phyloP scores from a whole-genome alignment of 805 yeast species.

The Candida odintsovae region DNA sequence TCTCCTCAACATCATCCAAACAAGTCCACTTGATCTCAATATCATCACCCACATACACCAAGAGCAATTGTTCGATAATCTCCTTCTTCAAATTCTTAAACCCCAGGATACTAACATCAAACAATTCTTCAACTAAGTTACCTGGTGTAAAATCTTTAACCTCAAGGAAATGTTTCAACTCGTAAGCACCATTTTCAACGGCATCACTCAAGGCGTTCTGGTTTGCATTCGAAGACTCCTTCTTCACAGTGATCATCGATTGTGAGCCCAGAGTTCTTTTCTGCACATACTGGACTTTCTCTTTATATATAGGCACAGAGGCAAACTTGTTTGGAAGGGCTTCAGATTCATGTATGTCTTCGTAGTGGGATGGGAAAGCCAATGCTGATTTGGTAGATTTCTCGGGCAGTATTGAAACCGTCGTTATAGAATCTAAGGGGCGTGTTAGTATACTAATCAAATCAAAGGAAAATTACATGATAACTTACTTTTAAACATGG shows the following conservation, averaged over 20 bases:
- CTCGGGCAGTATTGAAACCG: background rate
- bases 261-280: slow-evolving; percentile 3
- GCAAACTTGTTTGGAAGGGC: slow-evolving; percentile 15
- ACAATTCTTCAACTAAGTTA: slow-evolving; percentile 31
- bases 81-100: slow-evolving; percentile 28
- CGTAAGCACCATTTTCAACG: background rate
- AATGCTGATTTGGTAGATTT: background rate
- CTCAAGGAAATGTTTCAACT: slow-evolving; percentile 10
- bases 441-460: background rate
- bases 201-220: background rate
- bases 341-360: slow-evolving; percentile 1
- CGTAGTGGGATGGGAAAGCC: background rate
- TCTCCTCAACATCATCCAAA: slow-evolving; percentile 30
- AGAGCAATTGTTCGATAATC: slow-evolving; percentile 30
- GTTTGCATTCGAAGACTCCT: background rate
- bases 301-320: slow-evolving; percentile 15
- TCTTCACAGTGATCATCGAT: background rate
- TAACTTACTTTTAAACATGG: background rate
- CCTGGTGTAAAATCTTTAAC: slow-evolving; percentile 28
- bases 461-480: background rate
- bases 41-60: slow-evolving; percentile 10
- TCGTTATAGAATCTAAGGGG: background rate
- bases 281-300: slow-evolving; percentile 4
- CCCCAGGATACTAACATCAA: slow-evolving; percentile 28
- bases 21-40: slow-evolving; percentile 29